Evolutionary conservation across 2,329 filamentous ascomycete genomes (phyloP).

Genomic region (Chrysosphaeria jannelii): DNA sequence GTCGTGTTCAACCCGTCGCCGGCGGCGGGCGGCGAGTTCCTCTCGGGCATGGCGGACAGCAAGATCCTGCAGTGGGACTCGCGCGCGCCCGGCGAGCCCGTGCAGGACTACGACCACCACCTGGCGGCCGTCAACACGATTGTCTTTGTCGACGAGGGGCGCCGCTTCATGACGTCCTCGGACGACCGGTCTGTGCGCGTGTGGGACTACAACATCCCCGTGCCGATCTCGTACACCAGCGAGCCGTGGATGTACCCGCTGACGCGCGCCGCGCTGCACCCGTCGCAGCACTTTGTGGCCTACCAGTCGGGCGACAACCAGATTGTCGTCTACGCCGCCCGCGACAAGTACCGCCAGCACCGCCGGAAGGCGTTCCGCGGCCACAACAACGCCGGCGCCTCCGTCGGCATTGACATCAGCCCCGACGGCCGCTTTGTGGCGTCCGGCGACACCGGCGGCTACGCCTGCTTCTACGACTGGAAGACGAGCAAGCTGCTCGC

Average conservation of each 20-base stretch:
- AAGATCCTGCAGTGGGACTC: constrained; percentile 96
- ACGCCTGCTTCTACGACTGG: constrained; percentile 94
- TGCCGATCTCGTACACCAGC: constrained; percentile 93
- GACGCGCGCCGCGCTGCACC: constrained; percentile 59
- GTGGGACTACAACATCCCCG: constrained; percentile 96
- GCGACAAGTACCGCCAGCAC: constrained; percentile 90
- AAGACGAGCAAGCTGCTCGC: constrained; percentile 99
- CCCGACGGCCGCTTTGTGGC: constrained; percentile 80
- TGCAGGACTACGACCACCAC: constrained; percentile 97
- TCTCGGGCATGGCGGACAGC: constrained; percentile 94
- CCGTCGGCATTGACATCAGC: constrained; percentile 63
- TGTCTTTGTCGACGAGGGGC: constrained; percentile 78
- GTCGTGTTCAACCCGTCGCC: constrained; percentile 69
- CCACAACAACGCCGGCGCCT: constrained; percentile 86
- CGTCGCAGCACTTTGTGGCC: constrained; percentile 75
- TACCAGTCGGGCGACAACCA: constrained; percentile 91
- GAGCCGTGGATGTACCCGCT: constrained; percentile 96
- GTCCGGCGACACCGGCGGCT: constrained; percentile 66
- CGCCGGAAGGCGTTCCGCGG: constrained; percentile 89
- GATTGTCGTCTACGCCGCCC: constrained; percentile 80
- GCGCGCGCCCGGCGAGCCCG: constrained; percentile 33
- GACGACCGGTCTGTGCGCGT: constrained; percentile 89
- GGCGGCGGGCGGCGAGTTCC: constrained; percentile 58
- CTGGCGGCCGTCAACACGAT: constrained; percentile 94
- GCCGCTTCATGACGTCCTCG: constrained; percentile 89